phyloP scores from a whole-genome alignment of 345 rosid genomes.

The Eucalyptus sp. region DNA sequence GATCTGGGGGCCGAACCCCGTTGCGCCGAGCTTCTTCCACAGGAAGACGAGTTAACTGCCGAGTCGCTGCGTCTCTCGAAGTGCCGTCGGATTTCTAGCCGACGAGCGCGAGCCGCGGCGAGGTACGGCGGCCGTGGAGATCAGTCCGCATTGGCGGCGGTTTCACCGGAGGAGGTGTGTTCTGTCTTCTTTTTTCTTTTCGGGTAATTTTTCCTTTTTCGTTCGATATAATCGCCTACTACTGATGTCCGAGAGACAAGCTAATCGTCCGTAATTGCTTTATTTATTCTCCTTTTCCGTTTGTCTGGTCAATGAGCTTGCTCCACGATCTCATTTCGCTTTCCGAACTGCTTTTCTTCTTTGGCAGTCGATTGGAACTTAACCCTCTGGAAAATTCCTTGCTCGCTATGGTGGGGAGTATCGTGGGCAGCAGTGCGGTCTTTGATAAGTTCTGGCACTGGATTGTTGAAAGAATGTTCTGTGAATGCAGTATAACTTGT shows the following conservation, averaged over 20 bases:
- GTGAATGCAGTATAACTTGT: background rate
- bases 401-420: background rate
- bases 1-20: background rate
- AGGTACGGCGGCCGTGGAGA: background rate
- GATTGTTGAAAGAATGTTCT: background rate
- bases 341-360: background rate
- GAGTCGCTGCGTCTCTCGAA: background rate
- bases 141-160: background rate
- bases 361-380: background rate
- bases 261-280: background rate
- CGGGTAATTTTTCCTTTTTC: background rate
- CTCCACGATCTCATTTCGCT: background rate
- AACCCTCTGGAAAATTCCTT: background rate
- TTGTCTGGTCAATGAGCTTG: background rate
- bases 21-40: background rate
- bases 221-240: background rate
- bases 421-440: background rate
- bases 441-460: background rate
- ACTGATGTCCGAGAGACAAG: background rate
- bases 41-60: background rate
- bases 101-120: background rate
- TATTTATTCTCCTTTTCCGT: background rate
- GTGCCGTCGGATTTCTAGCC: background rate
- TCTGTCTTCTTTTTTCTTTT: background rate
- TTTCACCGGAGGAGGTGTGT: background rate